A percentile compares a stretch with the other conserved stretches of the same genome.
Evolutionary conservation across 2,329 filamentous ascomycete species (phyloP).

Genomic region (Sporothrix mexicana): DNA sequence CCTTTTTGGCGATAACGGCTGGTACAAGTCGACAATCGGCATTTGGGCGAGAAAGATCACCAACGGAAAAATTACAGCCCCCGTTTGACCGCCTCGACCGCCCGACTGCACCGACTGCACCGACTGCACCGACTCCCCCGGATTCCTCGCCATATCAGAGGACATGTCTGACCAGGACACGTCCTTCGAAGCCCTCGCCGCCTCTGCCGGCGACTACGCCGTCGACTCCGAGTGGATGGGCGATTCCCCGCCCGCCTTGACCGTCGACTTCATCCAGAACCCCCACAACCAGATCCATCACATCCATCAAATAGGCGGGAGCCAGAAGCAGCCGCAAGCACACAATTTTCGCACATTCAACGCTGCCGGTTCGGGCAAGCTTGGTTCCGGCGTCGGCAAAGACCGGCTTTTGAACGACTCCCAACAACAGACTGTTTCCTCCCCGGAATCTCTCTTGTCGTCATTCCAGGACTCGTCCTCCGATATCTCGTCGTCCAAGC

Average conservation of each 20-base stretch:
- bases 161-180: constrained; percentile 37
- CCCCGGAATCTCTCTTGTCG: constrained; percentile 40
- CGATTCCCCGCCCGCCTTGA: constrained; percentile 39
- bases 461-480: constrained; percentile 57
- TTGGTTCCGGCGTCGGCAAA: constrained; percentile 13
- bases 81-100: constrained; percentile 2
- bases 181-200: constrained; percentile 39
- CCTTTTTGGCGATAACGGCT: not conserved
- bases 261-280: constrained; percentile 38
- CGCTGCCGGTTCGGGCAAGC: constrained; percentile 16
- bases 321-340: constrained; percentile 7
- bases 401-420: constrained; percentile 35
- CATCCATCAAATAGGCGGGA: constrained; percentile 27
- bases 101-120: constrained; percentile 2
- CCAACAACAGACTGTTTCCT: constrained; percentile 34
- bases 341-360: constrained; percentile 18
- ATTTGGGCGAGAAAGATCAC: not conserved
- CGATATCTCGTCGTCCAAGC: constrained; percentile 52
- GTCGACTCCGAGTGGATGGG: constrained; percentile 40
- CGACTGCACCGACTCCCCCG: not conserved
- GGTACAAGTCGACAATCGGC: constrained; percentile 10
- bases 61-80: too few relatives aligned
- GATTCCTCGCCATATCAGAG: constrained; percentile 19
- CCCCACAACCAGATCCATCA: constrained; percentile 34
- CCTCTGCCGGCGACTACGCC: constrained; percentile 38